A percentile compares a stretch with the other conserved stretches of the same genome.
These are phyloP conservation scores for Curvularia verruculosa DNA, from an alignment of 2,329 filamentous ascomycete species.

Conservation along the genomic window DNA sequence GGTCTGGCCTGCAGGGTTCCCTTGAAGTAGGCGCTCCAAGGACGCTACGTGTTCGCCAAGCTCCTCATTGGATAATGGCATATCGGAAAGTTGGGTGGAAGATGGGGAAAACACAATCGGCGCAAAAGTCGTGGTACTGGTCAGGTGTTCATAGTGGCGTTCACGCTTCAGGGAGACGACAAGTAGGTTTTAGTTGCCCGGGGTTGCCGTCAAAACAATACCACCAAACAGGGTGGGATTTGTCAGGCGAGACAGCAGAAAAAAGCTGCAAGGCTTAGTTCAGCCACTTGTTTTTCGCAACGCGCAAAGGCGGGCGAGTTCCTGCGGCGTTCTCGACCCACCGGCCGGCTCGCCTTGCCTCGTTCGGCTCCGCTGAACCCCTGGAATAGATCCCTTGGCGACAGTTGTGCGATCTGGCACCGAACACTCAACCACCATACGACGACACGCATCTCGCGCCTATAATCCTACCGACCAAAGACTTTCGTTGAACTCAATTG, in stretches of 20 bases:
- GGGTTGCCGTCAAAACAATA: conserved; percentile 4
- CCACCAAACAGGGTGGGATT: neutral
- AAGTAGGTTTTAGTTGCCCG: conserved; percentile 5
- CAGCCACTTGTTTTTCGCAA: conserved; percentile 16
- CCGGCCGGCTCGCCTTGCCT: conserved; percentile 17
- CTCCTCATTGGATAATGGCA: conserved; percentile 26
- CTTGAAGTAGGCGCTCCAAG: conserved; percentile 26
- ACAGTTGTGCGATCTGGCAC: conserved; percentile 37
- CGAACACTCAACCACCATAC: conserved; percentile 25
- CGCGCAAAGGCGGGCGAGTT: conserved; percentile 13
- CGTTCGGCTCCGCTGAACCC: conserved; percentile 27
- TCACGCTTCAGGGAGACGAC: conserved; percentile 8
- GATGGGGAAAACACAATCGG: conserved; percentile 11
- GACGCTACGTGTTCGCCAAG: conserved; percentile 24
- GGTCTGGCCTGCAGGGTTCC: conserved; percentile 22
- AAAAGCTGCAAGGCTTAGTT: conserved; percentile 13
- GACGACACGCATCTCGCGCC: conserved; percentile 16
- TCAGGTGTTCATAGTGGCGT: conserved; percentile 20
- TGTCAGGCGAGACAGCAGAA: conserved; percentile 2
- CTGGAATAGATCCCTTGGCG: conserved; percentile 33
- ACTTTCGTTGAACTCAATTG: conserved; percentile 22
- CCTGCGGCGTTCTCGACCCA: conserved; percentile 17
- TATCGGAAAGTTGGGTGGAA: conserved; percentile 14
- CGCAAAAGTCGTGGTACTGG: conserved; percentile 8
- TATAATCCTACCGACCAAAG: conserved; percentile 26